Evolutionary conservation across 768 basidiomycete genomes (phyloP).

Genomic region (Lyophyllum semitale): DNA sequence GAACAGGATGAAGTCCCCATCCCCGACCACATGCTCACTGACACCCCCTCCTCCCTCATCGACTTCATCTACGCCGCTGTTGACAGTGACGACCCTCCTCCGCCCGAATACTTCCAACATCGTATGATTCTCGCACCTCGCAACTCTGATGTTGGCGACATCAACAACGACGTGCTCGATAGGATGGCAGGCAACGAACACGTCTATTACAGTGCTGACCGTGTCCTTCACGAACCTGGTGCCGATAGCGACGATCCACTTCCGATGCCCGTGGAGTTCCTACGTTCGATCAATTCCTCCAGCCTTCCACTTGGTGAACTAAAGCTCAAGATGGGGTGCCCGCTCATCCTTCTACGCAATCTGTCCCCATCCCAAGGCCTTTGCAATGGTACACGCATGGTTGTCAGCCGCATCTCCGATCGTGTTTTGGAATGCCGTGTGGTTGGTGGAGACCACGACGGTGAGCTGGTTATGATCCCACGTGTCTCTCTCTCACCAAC

Average conservation of each 20-base stretch:
- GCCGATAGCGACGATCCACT: neutral
- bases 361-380: neutral
- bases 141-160: conserved; percentile 38
- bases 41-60: conserved; percentile 10
- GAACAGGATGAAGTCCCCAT: conserved; percentile 3
- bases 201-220: conserved; percentile 30
- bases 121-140: conserved; percentile 35
- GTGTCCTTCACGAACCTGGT: conserved; percentile 14
- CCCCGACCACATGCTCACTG: conserved; percentile 17
- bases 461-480: neutral
- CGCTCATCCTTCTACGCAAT: conserved; percentile 1
- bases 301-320: neutral
- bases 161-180: conserved; percentile 30
- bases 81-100: neutral
- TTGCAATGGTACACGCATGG: neutral
- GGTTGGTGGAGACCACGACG: neutral
- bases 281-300: neutral
- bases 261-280: neutral
- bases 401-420: neutral
- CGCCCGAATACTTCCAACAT: conserved; percentile 31
- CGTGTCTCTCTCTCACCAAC: neutral
- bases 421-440: neutral
- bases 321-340: neutral
- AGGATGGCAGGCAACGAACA: conserved; percentile 23
- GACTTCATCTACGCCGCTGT: conserved; percentile 19